These are phyloP conservation scores for Sedum album DNA, from an alignment of 164 flowering plant genomes.

Conservation along the genomic window DNA sequence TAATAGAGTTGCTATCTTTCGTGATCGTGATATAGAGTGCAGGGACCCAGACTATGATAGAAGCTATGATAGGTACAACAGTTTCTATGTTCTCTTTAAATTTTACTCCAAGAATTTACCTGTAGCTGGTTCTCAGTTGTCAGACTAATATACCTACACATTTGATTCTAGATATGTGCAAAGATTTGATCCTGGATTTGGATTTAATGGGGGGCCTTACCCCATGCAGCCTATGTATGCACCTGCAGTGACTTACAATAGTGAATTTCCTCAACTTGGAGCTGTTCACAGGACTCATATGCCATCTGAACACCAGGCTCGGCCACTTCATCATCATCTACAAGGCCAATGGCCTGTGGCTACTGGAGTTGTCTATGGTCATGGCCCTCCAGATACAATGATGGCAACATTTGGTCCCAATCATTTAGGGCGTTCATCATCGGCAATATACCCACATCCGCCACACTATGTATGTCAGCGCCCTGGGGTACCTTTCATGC, in stretches of 20 bases:
- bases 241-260: constrained; percentile 85
- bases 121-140: neutral
- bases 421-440: constrained; percentile 57
- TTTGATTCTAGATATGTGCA: constrained; percentile 61
- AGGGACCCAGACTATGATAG: constrained; percentile 96
- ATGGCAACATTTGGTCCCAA: constrained; percentile 62
- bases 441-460: constrained; percentile 69
- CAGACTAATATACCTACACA: neutral
- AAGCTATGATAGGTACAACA: constrained; percentile 65
- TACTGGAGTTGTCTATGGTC: constrained; percentile 64
- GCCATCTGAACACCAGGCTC: constrained; percentile 63
- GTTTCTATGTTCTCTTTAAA: no score
- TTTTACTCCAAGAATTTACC: neutral
- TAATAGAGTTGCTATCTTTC: constrained; percentile 85
- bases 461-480: constrained; percentile 72
- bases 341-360: constrained; percentile 67
- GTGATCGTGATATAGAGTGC: constrained; percentile 88
- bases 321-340: constrained; percentile 60
- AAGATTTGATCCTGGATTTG: constrained; percentile 99
- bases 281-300: constrained; percentile 68
- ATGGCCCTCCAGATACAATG: constrained; percentile 69
- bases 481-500: constrained; percentile 67
- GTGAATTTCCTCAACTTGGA: constrained; percentile 96
- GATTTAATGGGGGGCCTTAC: constrained; percentile 73
- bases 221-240: constrained; percentile 84